These are phyloP conservation scores for Solanum aculeatissimum DNA, from an alignment of 305 asterid species.

Conservation along the genomic window DNA sequence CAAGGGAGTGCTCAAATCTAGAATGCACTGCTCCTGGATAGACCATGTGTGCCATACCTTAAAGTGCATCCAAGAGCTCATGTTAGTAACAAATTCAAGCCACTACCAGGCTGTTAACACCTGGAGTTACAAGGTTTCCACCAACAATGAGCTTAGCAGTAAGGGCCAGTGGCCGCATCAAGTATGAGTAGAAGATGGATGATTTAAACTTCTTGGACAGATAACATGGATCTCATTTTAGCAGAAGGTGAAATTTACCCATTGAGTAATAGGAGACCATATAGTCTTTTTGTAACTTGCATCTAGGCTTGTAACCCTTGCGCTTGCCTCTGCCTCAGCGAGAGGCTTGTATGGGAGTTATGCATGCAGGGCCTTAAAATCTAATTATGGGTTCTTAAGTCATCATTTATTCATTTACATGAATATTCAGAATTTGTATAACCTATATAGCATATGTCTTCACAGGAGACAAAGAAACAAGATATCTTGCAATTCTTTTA, in stretches of 20 bases:
- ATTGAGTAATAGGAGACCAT: not conserved
- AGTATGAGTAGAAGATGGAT: not conserved
- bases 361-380: not conserved
- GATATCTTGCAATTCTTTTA: not conserved
- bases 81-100: not conserved
- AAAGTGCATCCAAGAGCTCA: not conserved
- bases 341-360: not conserved
- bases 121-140: not conserved
- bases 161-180: not conserved
- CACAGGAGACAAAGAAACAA: not conserved
- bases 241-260: not conserved
- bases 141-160: not conserved
- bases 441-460: not conserved
- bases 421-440: not conserved
- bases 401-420: not conserved
- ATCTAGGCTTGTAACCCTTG: not conserved
- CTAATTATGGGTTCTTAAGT: not conserved
- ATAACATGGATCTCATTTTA: not conserved
- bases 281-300: not conserved
- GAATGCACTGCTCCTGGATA: constrained; percentile 97
- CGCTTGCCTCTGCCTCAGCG: not conserved
- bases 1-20: constrained; percentile 96
- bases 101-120: not conserved
- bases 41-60: constrained; percentile 84
- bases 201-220: not conserved